Conservation (phyloP, 2,329 filamentous ascomycete genomes). For the Trichoderma arundinaceum region DNA sequence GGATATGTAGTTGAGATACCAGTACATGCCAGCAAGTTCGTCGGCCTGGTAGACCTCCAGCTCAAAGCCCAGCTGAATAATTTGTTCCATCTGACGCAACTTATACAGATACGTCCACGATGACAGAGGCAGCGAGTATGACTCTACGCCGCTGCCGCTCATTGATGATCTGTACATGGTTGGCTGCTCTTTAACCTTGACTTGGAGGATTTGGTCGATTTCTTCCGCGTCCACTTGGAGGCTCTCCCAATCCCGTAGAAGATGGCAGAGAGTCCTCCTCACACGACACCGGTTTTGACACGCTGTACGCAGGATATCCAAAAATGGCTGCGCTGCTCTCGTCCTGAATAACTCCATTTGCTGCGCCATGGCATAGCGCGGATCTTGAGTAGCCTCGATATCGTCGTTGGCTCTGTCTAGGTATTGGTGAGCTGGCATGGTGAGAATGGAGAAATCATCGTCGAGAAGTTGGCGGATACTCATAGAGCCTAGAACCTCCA, state of each 20-base stretch:
- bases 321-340: constrained; percentile 70
- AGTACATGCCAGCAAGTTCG: constrained; percentile 89
- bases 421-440: constrained; percentile 73
- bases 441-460: constrained; percentile 78
- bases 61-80: constrained; percentile 92
- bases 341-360: constrained; percentile 74
- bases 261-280: constrained; percentile 86
- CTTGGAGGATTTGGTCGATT: constrained; percentile 71
- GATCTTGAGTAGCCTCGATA: constrained; percentile 74
- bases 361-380: constrained; percentile 73
- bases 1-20: constrained; percentile 79
- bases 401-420: constrained; percentile 77
- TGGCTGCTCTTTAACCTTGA: constrained; percentile 65
- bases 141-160: constrained; percentile 52
- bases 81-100: constrained; percentile 83
- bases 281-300: constrained; percentile 92
- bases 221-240: constrained; percentile 83
- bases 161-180: constrained; percentile 53
- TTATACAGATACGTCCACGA: constrained; percentile 93
- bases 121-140: constrained; percentile 74
- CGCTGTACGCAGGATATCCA: constrained; percentile 82
- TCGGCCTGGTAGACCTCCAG: constrained; percentile 86
- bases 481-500: constrained; percentile 69
- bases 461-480: constrained; percentile 78
- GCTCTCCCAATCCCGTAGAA: constrained; percentile 80